Evolutionary conservation across 208 protist genomes (phyloP).

Genomic region (Acanthamoeba comandoni): DNA sequence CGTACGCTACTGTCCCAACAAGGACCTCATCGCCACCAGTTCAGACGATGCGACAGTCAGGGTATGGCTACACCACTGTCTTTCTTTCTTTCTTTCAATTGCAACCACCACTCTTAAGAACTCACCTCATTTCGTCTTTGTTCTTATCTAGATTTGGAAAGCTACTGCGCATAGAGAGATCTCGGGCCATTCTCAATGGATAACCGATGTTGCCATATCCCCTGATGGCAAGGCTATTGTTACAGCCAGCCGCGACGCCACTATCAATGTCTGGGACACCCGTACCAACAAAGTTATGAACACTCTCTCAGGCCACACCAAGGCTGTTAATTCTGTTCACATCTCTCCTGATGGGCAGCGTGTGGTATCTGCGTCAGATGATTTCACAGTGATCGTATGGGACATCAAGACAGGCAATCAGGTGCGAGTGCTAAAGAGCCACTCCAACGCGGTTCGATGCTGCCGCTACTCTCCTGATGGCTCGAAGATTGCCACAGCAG

Average conservation of each 20-base stretch:
- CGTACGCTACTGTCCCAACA: slow-evolving; percentile 45
- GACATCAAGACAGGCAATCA: neutral
- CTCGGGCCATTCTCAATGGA: slow-evolving; percentile 55
- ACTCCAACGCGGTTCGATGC: slow-evolving; percentile 6
- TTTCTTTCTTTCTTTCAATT: no score
- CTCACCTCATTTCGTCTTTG: neutral
- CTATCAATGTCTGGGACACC: slow-evolving; percentile 64
- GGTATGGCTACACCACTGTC: slow-evolving; percentile 11
- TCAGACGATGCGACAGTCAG: slow-evolving; percentile 75
- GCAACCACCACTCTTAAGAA: no score
- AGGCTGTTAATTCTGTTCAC: slow-evolving; percentile 45
- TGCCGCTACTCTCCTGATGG: neutral
- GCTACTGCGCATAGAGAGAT: slow-evolving; percentile 50
- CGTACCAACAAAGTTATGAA: neutral
- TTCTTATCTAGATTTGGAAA: neutral
- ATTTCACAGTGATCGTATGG: slow-evolving; percentile 45
- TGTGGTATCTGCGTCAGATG: slow-evolving; percentile 52
- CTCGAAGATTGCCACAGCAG: slow-evolving; percentile 57
- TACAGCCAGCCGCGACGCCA: slow-evolving; percentile 58
- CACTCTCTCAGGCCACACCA: slow-evolving; percentile 13
- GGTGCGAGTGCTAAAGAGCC: neutral
- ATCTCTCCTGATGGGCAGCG: slow-evolving; percentile 45
- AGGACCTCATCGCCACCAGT: slow-evolving; percentile 61
- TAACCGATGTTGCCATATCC: slow-evolving; percentile 10
- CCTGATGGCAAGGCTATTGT: neutral